Conservation (phyloP, 2,329 filamentous ascomycete species). For the Aspergillus alliaceus region DNA sequence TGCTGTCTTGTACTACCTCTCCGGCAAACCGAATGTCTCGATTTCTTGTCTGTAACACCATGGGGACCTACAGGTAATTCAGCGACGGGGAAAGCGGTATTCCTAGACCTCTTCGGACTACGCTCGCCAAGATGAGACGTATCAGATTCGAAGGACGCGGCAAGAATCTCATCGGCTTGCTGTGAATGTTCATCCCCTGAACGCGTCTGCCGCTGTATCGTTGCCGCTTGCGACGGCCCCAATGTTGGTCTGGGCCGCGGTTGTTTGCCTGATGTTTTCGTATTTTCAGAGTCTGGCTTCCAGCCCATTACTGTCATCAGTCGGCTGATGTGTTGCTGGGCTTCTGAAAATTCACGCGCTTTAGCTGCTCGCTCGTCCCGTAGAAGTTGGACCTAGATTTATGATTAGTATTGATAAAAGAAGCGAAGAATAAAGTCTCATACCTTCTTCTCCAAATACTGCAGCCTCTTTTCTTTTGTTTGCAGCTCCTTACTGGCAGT, state of each 20-base stretch:
- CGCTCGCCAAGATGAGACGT: constrained; percentile 19
- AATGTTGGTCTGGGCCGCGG: constrained; percentile 15
- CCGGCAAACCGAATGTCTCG: constrained; percentile 8
- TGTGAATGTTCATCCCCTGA: constrained; percentile 20
- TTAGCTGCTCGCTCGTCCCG: constrained; percentile 37
- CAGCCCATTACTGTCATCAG: constrained; percentile 42
- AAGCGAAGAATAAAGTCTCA: not conserved
- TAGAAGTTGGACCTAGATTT: constrained; percentile 32
- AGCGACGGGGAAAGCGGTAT: constrained; percentile 18
- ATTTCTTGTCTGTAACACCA: constrained; percentile 1
- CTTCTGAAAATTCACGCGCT: constrained; percentile 40
- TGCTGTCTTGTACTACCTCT: constrained; percentile 5
- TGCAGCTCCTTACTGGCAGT: constrained; percentile 30
- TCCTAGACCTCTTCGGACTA: constrained; percentile 30
- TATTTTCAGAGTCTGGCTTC: constrained; percentile 20
- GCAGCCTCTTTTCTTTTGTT: constrained; percentile 30
- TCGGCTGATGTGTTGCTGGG: constrained; percentile 39
- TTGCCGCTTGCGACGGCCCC: constrained; percentile 8
- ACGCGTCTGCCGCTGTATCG: constrained; percentile 15
- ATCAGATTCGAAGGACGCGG: constrained; percentile 23
- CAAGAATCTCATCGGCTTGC: constrained; percentile 9
- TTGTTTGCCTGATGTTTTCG: constrained; percentile 17
- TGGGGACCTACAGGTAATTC: constrained; percentile 11
- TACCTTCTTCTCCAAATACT: constrained; percentile 36
- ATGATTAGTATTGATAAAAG: not conserved